phyloP scores from a whole-genome alignment of 2,329 filamentous ascomycete genomes.

The Fusarium sp. region DNA sequence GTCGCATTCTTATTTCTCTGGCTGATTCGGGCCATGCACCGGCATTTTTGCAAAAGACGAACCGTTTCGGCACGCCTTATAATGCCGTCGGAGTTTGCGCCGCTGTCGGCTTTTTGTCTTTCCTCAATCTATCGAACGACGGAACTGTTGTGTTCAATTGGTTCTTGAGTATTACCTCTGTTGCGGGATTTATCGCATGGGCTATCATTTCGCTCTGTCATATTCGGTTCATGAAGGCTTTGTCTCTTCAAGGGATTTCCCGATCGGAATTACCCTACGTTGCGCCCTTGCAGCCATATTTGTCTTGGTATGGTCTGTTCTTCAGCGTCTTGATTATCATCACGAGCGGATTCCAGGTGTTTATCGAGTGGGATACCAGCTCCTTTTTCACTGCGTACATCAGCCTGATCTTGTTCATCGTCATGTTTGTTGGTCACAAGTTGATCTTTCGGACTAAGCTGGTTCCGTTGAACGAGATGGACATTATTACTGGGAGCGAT shows the following conservation, averaged over 20 bases:
- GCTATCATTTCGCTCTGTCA: slow-evolving; percentile 69
- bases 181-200: slow-evolving; percentile 70
- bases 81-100: slow-evolving; percentile 64
- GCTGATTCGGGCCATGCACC: slow-evolving; percentile 75
- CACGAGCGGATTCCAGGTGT: slow-evolving; percentile 37
- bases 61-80: slow-evolving; percentile 70
- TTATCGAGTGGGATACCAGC: slow-evolving; percentile 30
- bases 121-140: slow-evolving; percentile 74
- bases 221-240: slow-evolving; percentile 68
- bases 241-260: slow-evolving; percentile 61
- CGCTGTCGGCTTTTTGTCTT: slow-evolving; percentile 73
- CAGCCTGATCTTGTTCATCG: slow-evolving; percentile 33
- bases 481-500: slow-evolving; percentile 9
- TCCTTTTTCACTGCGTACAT: slow-evolving; percentile 38
- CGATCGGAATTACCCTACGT: slow-evolving; percentile 59
- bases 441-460: slow-evolving; percentile 30
- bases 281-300: slow-evolving; percentile 70
- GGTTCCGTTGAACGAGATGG: slow-evolving; percentile 17
- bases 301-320: slow-evolving; percentile 49
- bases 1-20: slow-evolving; percentile 76
- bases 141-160: slow-evolving; percentile 75
- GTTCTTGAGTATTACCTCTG: slow-evolving; percentile 77
- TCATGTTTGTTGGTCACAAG: slow-evolving; percentile 34
- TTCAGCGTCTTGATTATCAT: slow-evolving; percentile 30
- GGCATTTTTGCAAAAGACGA: slow-evolving; percentile 67